Evolutionary conservation across 2,329 filamentous ascomycete species (phyloP).

Genomic region (Zymoseptoria crescenta): DNA sequence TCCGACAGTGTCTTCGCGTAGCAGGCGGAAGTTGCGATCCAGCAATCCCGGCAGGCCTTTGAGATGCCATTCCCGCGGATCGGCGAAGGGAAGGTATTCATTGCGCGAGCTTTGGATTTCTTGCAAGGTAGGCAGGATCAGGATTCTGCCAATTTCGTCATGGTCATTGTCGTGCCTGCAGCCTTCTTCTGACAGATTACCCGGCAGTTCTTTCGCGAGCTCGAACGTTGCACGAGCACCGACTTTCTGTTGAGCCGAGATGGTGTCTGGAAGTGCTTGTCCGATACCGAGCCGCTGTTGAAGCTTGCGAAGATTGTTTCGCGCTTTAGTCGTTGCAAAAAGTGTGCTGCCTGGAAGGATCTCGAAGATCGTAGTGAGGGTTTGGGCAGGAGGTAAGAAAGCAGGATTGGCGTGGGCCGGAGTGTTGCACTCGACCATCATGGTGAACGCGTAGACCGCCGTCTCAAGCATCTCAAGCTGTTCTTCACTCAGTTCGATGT

Average conservation of each 20-base stretch:
- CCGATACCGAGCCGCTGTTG: background rate
- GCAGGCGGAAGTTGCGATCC: slow-evolving; percentile 64
- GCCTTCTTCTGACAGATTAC: slow-evolving; percentile 36
- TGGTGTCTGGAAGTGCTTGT: background rate
- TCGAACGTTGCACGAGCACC: slow-evolving; percentile 8
- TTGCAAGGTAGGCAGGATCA: slow-evolving; percentile 58
- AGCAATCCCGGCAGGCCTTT: slow-evolving; percentile 43
- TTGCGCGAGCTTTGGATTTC: slow-evolving; percentile 40
- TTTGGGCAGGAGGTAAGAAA: background rate
- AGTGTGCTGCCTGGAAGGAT: background rate
- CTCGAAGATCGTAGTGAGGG: background rate
- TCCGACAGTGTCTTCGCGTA: slow-evolving; percentile 63
- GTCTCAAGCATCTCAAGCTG: background rate
- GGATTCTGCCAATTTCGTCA: slow-evolving; percentile 51
- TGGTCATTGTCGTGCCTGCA: slow-evolving; percentile 70
- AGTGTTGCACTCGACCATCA: background rate
- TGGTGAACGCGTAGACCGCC: background rate
- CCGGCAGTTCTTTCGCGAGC: slow-evolving; percentile 21
- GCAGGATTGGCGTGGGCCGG: background rate
- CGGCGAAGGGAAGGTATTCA: slow-evolving; percentile 38
- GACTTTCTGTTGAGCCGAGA: background rate
- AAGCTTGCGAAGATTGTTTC: background rate
- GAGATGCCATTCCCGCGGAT: slow-evolving; percentile 36
- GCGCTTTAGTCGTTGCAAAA: background rate
- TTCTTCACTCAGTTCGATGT: too few species aligned